Base-by-base conservation (phyloP, 2,329 filamentous ascomycete species). In the Botrytis medusae region DNA sequence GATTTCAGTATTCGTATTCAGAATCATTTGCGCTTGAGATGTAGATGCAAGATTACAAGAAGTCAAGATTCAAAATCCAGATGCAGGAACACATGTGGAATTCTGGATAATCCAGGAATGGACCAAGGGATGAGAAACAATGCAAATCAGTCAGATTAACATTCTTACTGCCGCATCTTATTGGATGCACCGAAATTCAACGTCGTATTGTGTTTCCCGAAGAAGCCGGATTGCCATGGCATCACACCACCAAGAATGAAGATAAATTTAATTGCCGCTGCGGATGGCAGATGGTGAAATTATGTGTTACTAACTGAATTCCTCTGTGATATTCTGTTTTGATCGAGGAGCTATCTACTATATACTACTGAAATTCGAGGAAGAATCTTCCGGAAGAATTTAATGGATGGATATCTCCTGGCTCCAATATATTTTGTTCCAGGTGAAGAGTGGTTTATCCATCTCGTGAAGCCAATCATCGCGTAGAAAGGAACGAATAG, bases 181-280 rank as follows among this genome's bases (percentile, higher is more conserved):
- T 67, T 67, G 64, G 46, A 20, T 54, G 16, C 54, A 25, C n/a
- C 8, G 8, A 67, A 40, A 46, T 29, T 32, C 34, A 37, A 54
- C 22, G 46, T 54, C 25, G 64, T 67, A 40, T 67, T 67, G 64
- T 51, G 32, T 67, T 29, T 54, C 46, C 64, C 64, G 46, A 37
- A 51, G 64, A 51, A 65, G 32, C 46, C 64, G 64, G n/a, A 63
- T 32, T 12, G 29, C 14, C 32, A 67, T 67, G 44, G 22, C 44
- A 67, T 7, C 29, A 32, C 42, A 65, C 32, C 44, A 64, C 61
- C 16, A 51, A 67, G 64, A 67, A 67, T 67, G 32, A 40, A 34
- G 16, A 51, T n/a, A n/a, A 57, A 57, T 48, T 65, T 37, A 10
- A 37, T 51, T 65, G 22, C 61, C 40, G 61, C 61, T 32, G 61